Base-by-base conservation (phyloP, 345 rosid genomes). In the Ailanthus altissimus region DNA sequence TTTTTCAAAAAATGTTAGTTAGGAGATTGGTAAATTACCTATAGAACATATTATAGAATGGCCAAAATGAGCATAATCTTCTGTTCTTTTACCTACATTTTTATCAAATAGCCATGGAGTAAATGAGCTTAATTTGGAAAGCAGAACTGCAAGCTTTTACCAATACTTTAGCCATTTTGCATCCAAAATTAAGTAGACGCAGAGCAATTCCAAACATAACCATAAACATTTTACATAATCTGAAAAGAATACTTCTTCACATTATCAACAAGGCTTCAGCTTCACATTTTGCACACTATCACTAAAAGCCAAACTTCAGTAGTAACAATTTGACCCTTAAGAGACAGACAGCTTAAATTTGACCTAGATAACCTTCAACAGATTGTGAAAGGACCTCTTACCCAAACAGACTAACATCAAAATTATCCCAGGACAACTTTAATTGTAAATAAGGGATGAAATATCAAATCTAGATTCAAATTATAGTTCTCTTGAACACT, bases 361-460 rank as follows among this genome's bases (percentile, higher is more conserved):
- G 21, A n/a, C 75, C 63, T 13, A 42, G 42, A 25, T 25, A 70
- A 21, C 7, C 28, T 36, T 20, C 21, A 40, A 47, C 25, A 70
- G 28, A 53, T 53, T 10, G n/a, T 36, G 53, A 38, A 70, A 51
- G 40, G 74, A 70, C 50, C 60, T 32, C 26, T 28, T 26, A 70
- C 62, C 43, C 12, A 2, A 11, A 25, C 56, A 23, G 54, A 56
- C 20, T 32, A 21, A 42, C 36, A 40, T 57, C 32, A n/a, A 72
- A 42, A 56, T 42, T 14, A 32, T 79, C 81, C 76, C 68, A n/a
- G 6, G 23, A 75, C 43, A 25, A 76, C 57, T 45, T 45, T 23
- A 23, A 59, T n/a, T n/a, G 26, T 47, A 6, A 26, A 21, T 26
- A 28, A 8, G 14, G 6, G 18, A 18, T 8, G 13, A 14, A 47